Base-by-base conservation (phyloP, 805 yeast species). In the Danielia oregonensis region DNA sequence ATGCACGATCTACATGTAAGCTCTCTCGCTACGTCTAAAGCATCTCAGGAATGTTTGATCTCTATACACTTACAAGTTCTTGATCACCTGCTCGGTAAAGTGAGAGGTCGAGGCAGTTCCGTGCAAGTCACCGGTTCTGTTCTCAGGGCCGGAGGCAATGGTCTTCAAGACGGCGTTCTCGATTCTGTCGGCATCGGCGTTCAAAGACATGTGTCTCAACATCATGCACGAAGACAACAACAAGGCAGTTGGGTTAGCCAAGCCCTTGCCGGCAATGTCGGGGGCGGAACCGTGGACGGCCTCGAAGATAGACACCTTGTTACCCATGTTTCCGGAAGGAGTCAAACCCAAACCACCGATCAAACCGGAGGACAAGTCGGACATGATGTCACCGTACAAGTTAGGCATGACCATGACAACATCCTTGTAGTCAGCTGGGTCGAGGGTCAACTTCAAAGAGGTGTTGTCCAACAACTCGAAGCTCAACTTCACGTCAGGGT, bases 261-360 rank as follows among this genome's bases (percentile, higher is more conserved):
- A 79, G 62, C 95, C 94, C 77, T 93, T 87, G 61, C 98, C 98
- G 44, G 97, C 97, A 59, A 93, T 93, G 66, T 93, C 98, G 54
- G 98, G 98, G 46, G 98, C 98, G 39, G 97, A 89, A 65, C 98
- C 98, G 68, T 93, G 98, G 59, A 93, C 98, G 48, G 98, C 98
- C 79, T 93, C 98, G 65, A 93, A 93, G 63, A 93, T 91, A 37
- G 97, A 87, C 46, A 91, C 95, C 64, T 86, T 82, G 76, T 87
- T 86, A 74, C 98, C 98, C 89, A 93, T 93, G 80, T 93, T 93
- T 65, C 96, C 98, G 42, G 96, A 87, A 50, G 98, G 98, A 43
- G 98, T 93, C 65, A 93, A 79, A 70, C 98, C 98, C 59, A 91
- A 79, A 61, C 98, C 97, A 64, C 98, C 98, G 50, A 94, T 94